phyloP scores from a whole-genome alignment of 768 basidiomycete species.

The Leccinum boreale region DNA sequence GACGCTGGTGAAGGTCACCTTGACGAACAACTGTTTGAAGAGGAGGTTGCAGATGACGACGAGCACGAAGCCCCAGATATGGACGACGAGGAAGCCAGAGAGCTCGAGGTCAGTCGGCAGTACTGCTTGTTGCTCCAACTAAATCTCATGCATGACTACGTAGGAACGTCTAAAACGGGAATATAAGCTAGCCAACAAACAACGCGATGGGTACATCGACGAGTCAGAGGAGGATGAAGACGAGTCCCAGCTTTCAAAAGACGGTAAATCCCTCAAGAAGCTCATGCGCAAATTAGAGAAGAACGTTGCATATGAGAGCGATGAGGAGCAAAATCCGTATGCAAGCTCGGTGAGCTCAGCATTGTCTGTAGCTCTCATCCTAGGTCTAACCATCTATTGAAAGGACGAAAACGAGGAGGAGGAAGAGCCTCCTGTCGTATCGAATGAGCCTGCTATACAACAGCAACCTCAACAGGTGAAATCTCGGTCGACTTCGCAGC shows the following conservation, averaged over 20 bases:
- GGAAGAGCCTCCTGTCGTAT: slow-evolving; percentile 49
- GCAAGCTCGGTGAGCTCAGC: slow-evolving; percentile 60
- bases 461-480: slow-evolving; percentile 42
- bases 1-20: slow-evolving; percentile 74
- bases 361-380: not conserved
- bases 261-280: slow-evolving; percentile 81
- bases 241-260: slow-evolving; percentile 54
- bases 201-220: slow-evolving; percentile 63
- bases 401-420: slow-evolving; percentile 76
- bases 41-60: slow-evolving; percentile 85
- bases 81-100: slow-evolving; percentile 83
- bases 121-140: not conserved
- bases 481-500: slow-evolving; percentile 43
- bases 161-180: slow-evolving; percentile 85
- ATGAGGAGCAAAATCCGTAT: slow-evolving; percentile 79
- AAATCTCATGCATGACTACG: not conserved
- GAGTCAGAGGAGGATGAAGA: slow-evolving; percentile 76
- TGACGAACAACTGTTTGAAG: slow-evolving; percentile 81
- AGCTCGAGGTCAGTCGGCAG: slow-evolving; percentile 59
- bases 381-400: not conserved
- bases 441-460: slow-evolving; percentile 43
- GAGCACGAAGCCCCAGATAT: slow-evolving; percentile 70
- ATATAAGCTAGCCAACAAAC: slow-evolving; percentile 75
- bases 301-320: slow-evolving; percentile 76
- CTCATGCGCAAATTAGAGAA: slow-evolving; percentile 82